Evolutionary conservation across 1,139 yeast genomes (phyloP), one percentile per base, ranked within the genome.

Genomic region (Suhomyces taliae): DNA sequence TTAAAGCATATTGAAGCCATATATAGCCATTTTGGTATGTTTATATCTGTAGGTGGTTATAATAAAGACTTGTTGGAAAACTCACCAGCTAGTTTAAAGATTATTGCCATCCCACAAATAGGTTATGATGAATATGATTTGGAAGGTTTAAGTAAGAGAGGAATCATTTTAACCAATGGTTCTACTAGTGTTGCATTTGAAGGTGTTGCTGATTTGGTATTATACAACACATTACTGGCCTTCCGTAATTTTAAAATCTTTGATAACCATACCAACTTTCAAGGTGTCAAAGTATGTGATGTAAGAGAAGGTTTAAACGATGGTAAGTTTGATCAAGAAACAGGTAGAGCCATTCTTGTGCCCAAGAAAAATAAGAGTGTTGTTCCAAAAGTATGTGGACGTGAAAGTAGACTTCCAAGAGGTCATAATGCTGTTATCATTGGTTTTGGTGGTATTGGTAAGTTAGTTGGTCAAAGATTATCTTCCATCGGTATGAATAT

Each of bases 361-460:
- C 27, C 31, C 12, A 26, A 33, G 9, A 37, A 39, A 8, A 34
- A 42, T 6, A 47, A 41, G 11, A 50, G 51, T 38, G 51, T 53
- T 12, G 58, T 58, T 6, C 39, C 44, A 8, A n/a, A 43, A 2
- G 40, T 47, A 5, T 47, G 54, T 12, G 57, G 59, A 7, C 50
- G 63, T 14, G 43, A 46, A 27, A 54, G 51, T 40, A 41, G 46
- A 11, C 51, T 51, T 31, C 67, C 67, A 3, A 48, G 56, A 8
- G 59, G 60, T n/a, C 65, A 61, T 47, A 52, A 56, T 40, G 67
- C 53, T 5, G 65, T 62, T 26, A 52, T 62, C 32, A 59, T 62
- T 3, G 67, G 67, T 3, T 62, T 62, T 44, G 67, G 67, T 15
- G 56, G 58, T 11, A 62, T 62, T 32, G 67, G 67, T 27, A 53